Base-by-base conservation (phyloP, 2,329 filamentous ascomycete genomes). In the Waltergamsia citrina region DNA sequence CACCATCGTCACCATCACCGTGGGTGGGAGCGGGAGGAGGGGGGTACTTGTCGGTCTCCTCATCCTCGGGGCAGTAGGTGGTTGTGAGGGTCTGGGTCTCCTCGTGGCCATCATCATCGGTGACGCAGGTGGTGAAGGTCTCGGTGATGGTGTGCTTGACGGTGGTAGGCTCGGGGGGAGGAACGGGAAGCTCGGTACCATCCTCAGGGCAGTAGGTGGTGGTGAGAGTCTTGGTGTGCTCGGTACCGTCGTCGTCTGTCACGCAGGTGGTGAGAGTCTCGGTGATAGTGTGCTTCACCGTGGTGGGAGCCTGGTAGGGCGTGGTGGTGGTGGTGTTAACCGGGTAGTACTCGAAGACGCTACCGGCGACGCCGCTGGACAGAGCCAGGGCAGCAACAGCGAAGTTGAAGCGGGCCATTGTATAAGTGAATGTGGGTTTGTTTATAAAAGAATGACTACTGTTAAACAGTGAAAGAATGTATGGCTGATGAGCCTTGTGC, bases 241-340 rank as follows among this genome's bases (percentile, higher is more conserved):
- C 38, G 46, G 65, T 74, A 54, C 73, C 59, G 46, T 69, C 73
- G 41, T 63, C 59, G 43, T 68, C 42, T 11, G 40, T 42, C 24
- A 52, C 57, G 15, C 15, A 15, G 29, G 15, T 59, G 35, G 42
- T 48, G 4, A 23, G 25, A 24, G 33, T 29, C 15, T 10, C 16
- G 16, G 30, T 39, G 33, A n/a, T 25, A 20, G 32, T 28, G 18
- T 16, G n/a, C 18, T 7, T 28, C 18, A 22, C 22, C 35, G 34
- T 39, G 27, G 22, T 39, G 24, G 32, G 31, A 22, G 30, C 16
- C 7, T 32, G 27, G 32, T 34, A 30, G 21, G 31, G 28, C 32
- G 18, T 16, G 24, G 29, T 29, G 33, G 29, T 28, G 20, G 34
- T 29, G 30, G 21, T 34, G 40, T 30, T 36, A 35, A 17, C n/a